Conservation (phyloP, 805 yeast genomes). For the Clavispora carvajalis region DNA sequence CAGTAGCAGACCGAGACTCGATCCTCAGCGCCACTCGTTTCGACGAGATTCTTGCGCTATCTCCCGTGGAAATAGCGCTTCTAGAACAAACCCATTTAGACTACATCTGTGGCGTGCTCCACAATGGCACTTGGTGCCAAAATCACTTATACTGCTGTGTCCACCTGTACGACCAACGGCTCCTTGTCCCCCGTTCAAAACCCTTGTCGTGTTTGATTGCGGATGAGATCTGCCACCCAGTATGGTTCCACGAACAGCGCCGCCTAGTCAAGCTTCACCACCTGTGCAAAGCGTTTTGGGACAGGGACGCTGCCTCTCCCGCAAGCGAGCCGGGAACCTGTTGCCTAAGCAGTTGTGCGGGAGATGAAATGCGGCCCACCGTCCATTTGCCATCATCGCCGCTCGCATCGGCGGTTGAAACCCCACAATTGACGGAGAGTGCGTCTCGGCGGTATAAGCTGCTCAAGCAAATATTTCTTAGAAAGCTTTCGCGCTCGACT, state of each 20-base stretch:
- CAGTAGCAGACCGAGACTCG: not conserved
- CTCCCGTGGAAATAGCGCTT: constrained; percentile 10
- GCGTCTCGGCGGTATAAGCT: not conserved
- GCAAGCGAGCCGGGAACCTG: not conserved
- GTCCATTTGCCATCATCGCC: not conserved
- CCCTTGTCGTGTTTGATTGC: constrained; percentile 9
- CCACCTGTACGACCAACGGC: constrained; percentile 12
- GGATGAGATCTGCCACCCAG: constrained; percentile 8
- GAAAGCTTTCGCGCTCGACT: constrained; percentile 8
- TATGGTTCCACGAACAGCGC: constrained; percentile 9
- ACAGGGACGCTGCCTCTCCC: not conserved
- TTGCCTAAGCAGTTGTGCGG: not conserved
- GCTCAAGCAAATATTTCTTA: not conserved
- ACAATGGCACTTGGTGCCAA: constrained; percentile 7
- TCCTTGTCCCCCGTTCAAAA: constrained; percentile 7
- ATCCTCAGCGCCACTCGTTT: constrained; percentile 4
- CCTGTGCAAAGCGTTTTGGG: constrained; percentile 12
- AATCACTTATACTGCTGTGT: constrained; percentile 9
- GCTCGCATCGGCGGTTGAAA: not conserved
- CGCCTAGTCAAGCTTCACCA: constrained; percentile 8
- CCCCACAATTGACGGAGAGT: not conserved
- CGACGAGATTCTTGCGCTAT: constrained; percentile 7
- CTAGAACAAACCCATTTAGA: constrained; percentile 11
- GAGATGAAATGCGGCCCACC: not conserved
- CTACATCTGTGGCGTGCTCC: constrained; percentile 13